Percentiles rank a stretch among this genome's conserved stretches.
Evolutionary conservation across 1,284 basidiomycete genomes (phyloP).

Genomic region (Volvariella volvacea): DNA sequence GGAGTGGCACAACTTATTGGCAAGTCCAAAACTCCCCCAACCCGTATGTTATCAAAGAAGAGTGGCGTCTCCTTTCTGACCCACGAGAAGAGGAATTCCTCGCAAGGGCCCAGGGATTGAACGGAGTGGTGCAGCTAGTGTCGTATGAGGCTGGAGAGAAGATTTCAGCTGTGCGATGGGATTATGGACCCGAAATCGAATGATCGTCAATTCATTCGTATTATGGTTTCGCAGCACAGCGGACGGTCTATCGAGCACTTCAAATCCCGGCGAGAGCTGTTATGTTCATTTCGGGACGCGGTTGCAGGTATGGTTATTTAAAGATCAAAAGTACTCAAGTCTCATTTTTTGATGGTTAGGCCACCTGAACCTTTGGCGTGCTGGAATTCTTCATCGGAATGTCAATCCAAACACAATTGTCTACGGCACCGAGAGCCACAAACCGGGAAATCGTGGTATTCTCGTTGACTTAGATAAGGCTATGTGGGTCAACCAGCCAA

Average conservation of each 20-base stretch:
- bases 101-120: slow-evolving; percentile 6
- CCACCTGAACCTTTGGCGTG: slow-evolving; percentile 8
- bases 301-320: slow-evolving; percentile 13
- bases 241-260: slow-evolving; percentile 8
- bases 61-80: slow-evolving; percentile 6
- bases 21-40: slow-evolving; percentile 2
- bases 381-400: slow-evolving; percentile 12
- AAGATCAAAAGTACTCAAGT: too few species aligned
- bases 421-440: slow-evolving; percentile 3
- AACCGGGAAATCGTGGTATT: slow-evolving; percentile 5
- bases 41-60: slow-evolving; percentile 12
- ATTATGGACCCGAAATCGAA: not conserved
- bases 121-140: slow-evolving; percentile 13
- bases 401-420: slow-evolving; percentile 12
- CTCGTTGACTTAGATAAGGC: slow-evolving; percentile 14
- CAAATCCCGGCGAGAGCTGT: slow-evolving; percentile 5
- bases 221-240: slow-evolving; percentile 8
- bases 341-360: slow-evolving; percentile 8
- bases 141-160: slow-evolving; percentile 8
- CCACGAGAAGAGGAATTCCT: slow-evolving; percentile 8
- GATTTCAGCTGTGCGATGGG: not conserved
- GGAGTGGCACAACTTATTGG: slow-evolving; percentile 14
- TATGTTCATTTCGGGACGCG: slow-evolving; percentile 11
- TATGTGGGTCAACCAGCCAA: too few species aligned
- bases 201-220: not conserved